phyloP scores from a whole-genome alignment of 768 basidiomycete species.

The Amanita pseudoporphyria region DNA sequence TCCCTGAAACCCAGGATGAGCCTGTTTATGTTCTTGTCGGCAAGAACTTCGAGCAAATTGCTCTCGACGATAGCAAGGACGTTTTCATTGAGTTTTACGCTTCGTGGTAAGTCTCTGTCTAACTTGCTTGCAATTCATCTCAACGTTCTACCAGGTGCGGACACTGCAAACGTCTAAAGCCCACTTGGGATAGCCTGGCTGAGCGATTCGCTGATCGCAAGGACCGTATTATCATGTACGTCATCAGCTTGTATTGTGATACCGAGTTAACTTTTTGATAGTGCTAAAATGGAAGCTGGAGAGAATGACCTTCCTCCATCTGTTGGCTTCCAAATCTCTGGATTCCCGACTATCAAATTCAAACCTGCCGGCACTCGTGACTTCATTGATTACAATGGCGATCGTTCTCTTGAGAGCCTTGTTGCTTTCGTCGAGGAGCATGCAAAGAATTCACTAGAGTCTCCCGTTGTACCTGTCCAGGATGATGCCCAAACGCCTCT shows the following conservation, averaged over 20 bases:
- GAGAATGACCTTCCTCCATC: constrained; percentile 92
- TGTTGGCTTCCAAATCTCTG: constrained; percentile 78
- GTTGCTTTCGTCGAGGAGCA: constrained; percentile 76
- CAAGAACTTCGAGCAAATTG: constrained; percentile 81
- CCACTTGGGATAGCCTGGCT: constrained; percentile 86
- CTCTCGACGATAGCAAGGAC: constrained; percentile 83
- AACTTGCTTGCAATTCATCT: not conserved
- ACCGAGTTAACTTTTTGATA: constrained; percentile 19
- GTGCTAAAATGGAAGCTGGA: constrained; percentile 93
- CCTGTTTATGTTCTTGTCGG: constrained; percentile 78
- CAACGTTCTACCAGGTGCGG: constrained; percentile 51
- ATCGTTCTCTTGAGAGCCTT: constrained; percentile 78
- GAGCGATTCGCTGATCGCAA: constrained; percentile 72
- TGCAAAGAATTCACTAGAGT: constrained; percentile 63
- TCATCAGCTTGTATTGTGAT: constrained; percentile 6
- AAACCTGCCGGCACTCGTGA: constrained; percentile 80
- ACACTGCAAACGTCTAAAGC: constrained; percentile 95
- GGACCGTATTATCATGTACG: constrained; percentile 72
- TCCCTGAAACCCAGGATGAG: constrained; percentile 79
- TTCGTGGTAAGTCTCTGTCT: constrained; percentile 58
- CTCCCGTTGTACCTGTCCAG: constrained; percentile 23
- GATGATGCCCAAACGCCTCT: constrained; percentile 27
- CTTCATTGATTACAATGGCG: constrained; percentile 92
- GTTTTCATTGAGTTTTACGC: constrained; percentile 97
- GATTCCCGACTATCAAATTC: constrained; percentile 97